Percentiles rank a stretch among this genome's conserved stretches.
These are phyloP conservation scores for Aspergillus asperescens DNA, from an alignment of 495 filamentous ascomycete species.

Conservation along the genomic window DNA sequence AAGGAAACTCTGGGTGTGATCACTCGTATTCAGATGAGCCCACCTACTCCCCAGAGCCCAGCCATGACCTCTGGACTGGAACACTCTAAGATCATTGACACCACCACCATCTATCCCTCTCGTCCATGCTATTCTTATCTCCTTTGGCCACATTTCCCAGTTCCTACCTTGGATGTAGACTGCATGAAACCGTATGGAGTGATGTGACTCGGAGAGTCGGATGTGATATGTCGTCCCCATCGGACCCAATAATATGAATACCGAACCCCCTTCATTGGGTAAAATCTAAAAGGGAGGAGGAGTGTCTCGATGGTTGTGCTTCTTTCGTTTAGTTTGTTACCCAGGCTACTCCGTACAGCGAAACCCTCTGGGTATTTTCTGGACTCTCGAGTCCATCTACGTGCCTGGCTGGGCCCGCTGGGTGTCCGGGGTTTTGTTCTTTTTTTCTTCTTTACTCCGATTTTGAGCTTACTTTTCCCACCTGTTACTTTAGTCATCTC, in stretches of 20 bases:
- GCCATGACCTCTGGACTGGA: too few relatives aligned
- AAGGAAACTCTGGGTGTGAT: too few relatives aligned
- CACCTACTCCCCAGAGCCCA: too few relatives aligned
- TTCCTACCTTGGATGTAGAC: not conserved
- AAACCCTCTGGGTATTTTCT: too few relatives aligned
- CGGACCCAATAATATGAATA: not conserved
- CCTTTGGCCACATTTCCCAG: not conserved
- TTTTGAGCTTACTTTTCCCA: not conserved
- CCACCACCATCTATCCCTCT: not conserved
- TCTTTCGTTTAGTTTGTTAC: too few relatives aligned
- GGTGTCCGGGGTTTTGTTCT: not conserved
- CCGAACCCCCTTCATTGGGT: not conserved
- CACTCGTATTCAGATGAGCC: too few relatives aligned
- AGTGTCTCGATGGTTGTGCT: too few relatives aligned
- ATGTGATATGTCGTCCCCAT: conserved; percentile 17
- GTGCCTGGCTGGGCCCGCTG: too few relatives aligned
- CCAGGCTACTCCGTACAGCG: not conserved
- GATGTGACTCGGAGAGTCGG: conserved; percentile 6
- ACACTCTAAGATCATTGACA: not conserved
- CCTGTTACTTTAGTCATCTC: too few relatives aligned
- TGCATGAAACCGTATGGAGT: not conserved
- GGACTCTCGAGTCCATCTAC: too few relatives aligned
- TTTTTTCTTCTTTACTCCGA: not conserved
- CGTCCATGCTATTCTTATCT: not conserved
- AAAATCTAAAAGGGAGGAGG: not conserved